Percentiles rank a stretch among this genome's conserved stretches.
Conservation (phyloP, 768 basidiomycete species). For the Suillus subalutaceus region DNA sequence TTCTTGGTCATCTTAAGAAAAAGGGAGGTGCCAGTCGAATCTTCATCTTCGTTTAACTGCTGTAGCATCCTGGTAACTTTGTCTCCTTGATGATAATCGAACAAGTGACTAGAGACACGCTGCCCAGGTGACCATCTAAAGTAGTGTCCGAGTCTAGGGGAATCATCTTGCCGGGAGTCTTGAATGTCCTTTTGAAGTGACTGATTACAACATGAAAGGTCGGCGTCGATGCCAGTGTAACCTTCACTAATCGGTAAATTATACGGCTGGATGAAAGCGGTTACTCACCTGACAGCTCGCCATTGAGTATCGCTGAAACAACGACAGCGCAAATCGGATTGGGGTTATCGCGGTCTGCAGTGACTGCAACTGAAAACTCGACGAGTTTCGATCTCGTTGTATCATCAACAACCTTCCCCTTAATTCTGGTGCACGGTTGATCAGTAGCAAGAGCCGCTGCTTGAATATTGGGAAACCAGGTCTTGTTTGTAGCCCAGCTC, state of each 20-base stretch:
- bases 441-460: background rate
- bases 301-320: no score
- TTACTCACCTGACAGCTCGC: no score
- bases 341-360: background rate
- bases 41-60: background rate
- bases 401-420: background rate
- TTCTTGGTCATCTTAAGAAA: background rate
- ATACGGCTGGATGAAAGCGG: no score
- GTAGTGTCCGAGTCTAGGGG: background rate
- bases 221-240: accelerated
- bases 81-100: background rate
- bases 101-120: background rate
- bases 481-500: background rate
- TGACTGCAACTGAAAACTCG: background rate
- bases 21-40: background rate
- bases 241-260: background rate
- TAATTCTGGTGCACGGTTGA: background rate
- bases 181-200: no score
- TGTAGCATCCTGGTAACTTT: background rate
- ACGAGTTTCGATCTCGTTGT: background rate
- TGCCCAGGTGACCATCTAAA: no score
- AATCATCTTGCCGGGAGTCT: background rate
- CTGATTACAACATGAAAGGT: background rate
- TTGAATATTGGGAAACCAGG: background rate
- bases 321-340: background rate